A percentile compares a stretch with the other conserved stretches of the same genome.
phyloP scores from a whole-genome alignment of 2,329 filamentous ascomycete genomes.

The Fusarium liriodendri region DNA sequence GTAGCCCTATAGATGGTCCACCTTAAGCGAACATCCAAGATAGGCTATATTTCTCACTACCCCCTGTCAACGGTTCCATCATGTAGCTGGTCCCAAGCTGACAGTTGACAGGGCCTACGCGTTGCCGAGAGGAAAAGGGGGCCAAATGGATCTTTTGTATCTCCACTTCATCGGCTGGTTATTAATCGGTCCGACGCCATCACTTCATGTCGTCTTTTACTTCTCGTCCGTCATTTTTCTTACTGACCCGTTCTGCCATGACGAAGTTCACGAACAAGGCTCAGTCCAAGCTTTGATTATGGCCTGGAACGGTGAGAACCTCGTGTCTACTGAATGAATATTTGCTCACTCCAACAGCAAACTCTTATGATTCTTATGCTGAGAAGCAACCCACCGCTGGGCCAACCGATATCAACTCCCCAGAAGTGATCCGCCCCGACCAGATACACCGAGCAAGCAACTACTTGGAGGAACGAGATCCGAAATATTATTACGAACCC shows the following conservation, averaged over 20 bases:
- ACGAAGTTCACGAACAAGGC: not conserved
- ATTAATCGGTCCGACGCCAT: not conserved
- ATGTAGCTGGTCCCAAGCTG: not conserved
- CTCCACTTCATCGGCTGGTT: not conserved
- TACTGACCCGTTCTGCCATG: not conserved
- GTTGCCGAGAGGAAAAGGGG: not conserved
- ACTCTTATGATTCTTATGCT: not conserved
- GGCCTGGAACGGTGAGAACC: not conserved
- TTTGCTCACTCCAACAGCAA: not conserved
- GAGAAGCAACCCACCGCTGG: not conserved
- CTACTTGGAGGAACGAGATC: not conserved
- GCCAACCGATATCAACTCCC: not conserved
- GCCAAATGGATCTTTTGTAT: not conserved
- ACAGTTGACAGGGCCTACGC: not conserved
- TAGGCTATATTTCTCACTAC: not conserved
- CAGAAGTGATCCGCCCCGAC: not conserved
- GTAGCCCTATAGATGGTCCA: not conserved
- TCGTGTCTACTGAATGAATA: not conserved
- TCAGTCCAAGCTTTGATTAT: not conserved
- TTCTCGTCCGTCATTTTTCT: not conserved
- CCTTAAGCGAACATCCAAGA: not conserved
- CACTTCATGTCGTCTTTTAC: not conserved
- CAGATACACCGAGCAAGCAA: not conserved
- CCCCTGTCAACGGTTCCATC: not conserved
- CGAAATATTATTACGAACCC: conserved; percentile 1